A percentile compares a stretch with the other conserved stretches of the same genome.
Evolutionary conservation across 176 grass and related monocot genomes (phyloP).

Genomic region (Oryza punctata): DNA sequence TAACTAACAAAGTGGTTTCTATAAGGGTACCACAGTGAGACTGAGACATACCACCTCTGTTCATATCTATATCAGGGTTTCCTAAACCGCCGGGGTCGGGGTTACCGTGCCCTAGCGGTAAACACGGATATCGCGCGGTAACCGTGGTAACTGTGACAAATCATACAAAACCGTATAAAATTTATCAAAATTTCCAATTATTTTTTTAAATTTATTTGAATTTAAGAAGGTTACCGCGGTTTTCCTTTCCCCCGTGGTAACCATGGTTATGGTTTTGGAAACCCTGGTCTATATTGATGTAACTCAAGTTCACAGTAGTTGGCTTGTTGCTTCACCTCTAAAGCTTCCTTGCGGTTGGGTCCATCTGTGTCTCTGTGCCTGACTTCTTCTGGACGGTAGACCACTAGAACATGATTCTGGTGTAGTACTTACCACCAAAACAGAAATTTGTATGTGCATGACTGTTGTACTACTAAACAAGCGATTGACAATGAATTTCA

Average conservation of each 20-base stretch:
- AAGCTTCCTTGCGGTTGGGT: not conserved
- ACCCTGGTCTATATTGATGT: not conserved
- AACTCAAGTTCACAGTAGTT: not conserved
- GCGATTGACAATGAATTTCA: not conserved
- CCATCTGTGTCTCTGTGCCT: not conserved
- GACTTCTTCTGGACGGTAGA: not conserved
- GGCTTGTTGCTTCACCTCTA: not conserved
- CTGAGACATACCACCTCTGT: not conserved
- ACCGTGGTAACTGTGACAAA: too few species aligned
- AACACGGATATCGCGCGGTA: too few species aligned
- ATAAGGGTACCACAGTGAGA: not conserved
- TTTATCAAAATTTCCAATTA: too few species aligned
- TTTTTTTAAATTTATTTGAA: too few species aligned
- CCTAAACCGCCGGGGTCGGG: too few species aligned
- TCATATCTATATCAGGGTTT: not conserved
- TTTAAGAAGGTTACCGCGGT: too few species aligned
- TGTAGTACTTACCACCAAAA: not conserved
- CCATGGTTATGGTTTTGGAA: too few species aligned
- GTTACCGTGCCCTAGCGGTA: too few species aligned
- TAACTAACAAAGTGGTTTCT: constrained; percentile 21
- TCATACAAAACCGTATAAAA: too few species aligned
- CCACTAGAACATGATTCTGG: not conserved
- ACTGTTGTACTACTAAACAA: constrained; percentile 2
- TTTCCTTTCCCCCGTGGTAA: too few species aligned
- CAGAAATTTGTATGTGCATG: not conserved